These are phyloP conservation scores for Begonia peltatifolia DNA, from an alignment of 306 rosid genomes.

Conservation along the genomic window DNA sequence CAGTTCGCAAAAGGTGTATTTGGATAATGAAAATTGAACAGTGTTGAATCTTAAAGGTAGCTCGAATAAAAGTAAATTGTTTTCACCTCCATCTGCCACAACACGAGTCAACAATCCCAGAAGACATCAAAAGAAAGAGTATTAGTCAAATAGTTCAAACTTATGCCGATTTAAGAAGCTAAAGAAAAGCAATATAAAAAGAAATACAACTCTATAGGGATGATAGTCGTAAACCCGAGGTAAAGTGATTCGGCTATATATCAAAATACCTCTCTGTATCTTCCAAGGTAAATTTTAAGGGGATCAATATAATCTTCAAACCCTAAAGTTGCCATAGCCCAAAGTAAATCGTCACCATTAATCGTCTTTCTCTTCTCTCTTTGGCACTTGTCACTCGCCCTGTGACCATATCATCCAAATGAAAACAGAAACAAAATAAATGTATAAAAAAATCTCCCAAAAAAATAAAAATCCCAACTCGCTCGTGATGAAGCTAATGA, in stretches of 20 bases:
- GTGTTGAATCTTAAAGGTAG: too few relatives aligned
- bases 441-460: not conserved
- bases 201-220: not conserved
- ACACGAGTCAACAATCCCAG: constrained; percentile 19
- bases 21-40: not conserved
- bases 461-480: constrained; percentile 28
- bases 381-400: constrained; percentile 99
- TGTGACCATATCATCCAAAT: constrained; percentile 14
- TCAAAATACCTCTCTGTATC: constrained; percentile 70
- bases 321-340: constrained; percentile 96
- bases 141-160: constrained; percentile 30
- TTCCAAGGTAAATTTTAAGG: constrained; percentile 59
- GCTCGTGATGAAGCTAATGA: constrained; percentile 94
- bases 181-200: not conserved
- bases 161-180: not conserved
- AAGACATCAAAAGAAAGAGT: constrained; percentile 4
- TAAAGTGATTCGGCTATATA: not conserved
- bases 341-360: constrained; percentile 92
- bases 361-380: constrained; percentile 95
- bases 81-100: constrained; percentile 86
- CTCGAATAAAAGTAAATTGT: constrained; percentile 3
- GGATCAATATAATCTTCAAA: constrained; percentile 95
- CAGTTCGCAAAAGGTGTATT: constrained; percentile 7
- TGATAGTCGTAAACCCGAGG: not conserved
- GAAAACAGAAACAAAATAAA: not conserved